Evolutionary conservation across 345 rosid species (phyloP).

Genomic region (Acer yangbiense): DNA sequence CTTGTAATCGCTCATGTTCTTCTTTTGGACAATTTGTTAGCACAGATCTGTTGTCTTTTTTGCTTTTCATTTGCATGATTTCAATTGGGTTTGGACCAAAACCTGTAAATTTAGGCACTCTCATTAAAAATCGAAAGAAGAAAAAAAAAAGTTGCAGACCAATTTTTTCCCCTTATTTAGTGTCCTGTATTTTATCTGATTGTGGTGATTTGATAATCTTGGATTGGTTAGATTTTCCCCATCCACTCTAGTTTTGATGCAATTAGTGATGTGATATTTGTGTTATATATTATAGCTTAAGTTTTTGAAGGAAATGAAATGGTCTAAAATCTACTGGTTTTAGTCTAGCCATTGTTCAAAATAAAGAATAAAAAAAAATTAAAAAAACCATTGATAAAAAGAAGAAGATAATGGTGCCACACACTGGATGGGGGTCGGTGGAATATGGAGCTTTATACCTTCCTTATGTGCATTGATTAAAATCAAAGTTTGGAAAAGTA

Average conservation of each 20-base stretch:
- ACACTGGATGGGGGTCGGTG: neutral
- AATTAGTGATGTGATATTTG: neutral
- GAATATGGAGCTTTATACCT: neutral
- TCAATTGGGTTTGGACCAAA: neutral
- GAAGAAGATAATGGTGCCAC: neutral
- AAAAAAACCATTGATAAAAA: neutral
- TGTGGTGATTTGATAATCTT: neutral
- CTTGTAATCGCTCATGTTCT: neutral
- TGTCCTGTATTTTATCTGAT: neutral
- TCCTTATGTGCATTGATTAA: neutral
- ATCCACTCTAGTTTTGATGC: neutral
- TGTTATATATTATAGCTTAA: neutral
- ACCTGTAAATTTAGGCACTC: neutral
- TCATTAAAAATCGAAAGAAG: neutral
- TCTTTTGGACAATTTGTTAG: neutral
- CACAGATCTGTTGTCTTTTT: conserved; percentile 7
- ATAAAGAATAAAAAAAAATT: neutral
- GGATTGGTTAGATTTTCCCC: neutral
- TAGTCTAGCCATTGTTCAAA: neutral
- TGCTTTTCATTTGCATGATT: neutral
- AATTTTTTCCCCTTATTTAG: neutral
- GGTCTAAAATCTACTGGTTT: neutral
- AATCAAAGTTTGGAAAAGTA: neutral
- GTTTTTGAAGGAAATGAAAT: neutral
- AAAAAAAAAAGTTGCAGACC: neutral